Evolutionary conservation across 1,139 yeast species (phyloP).

Genomic region (Lodderomyces parapsilosis): DNA sequence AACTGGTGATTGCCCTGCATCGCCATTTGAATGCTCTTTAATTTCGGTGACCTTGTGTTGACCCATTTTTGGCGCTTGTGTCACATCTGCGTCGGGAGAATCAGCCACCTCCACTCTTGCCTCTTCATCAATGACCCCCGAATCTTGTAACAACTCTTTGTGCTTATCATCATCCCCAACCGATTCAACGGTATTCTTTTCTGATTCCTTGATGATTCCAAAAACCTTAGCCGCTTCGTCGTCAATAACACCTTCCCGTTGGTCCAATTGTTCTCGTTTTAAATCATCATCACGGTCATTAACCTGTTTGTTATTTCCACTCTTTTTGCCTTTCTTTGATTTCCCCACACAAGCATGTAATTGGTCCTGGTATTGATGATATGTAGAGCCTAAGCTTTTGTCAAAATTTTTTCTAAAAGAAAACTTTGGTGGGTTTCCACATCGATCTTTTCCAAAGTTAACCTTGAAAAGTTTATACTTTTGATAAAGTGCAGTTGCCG

Average conservation of each 20-base stretch:
- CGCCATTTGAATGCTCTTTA: slow-evolving; percentile 11
- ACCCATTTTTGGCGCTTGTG: not conserved
- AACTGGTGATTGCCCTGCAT: slow-evolving; percentile 6
- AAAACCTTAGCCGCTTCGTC: slow-evolving; percentile 50
- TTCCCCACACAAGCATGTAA: slow-evolving; percentile 10
- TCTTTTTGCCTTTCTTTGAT: slow-evolving; percentile 5
- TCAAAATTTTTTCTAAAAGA: slow-evolving; percentile 33
- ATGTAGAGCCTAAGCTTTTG: slow-evolving; percentile 13
- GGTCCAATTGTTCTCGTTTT: slow-evolving; percentile 7
- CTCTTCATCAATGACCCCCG: slow-evolving; percentile 31
- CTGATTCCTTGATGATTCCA: slow-evolving; percentile 36
- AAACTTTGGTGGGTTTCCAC: slow-evolving; percentile 49
- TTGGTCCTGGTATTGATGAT: slow-evolving; percentile 14
- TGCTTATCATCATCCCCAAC: slow-evolving; percentile 11
- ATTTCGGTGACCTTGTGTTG: slow-evolving; percentile 20
- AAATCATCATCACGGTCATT: slow-evolving; percentile 12
- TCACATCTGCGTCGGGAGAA: not conserved
- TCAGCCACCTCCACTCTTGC: slow-evolving; percentile 43
- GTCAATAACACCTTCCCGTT: slow-evolving; percentile 24
- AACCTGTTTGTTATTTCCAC: not conserved
- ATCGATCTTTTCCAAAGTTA: slow-evolving; percentile 48
- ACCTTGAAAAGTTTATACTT: slow-evolving; percentile 41
- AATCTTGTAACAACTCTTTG: slow-evolving; percentile 6
- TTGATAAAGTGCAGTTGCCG: slow-evolving; percentile 34
- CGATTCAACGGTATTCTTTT: slow-evolving; percentile 10